phyloP scores from a whole-genome alignment of 208 protist species.

The Endotrypanum monterogeii region DNA sequence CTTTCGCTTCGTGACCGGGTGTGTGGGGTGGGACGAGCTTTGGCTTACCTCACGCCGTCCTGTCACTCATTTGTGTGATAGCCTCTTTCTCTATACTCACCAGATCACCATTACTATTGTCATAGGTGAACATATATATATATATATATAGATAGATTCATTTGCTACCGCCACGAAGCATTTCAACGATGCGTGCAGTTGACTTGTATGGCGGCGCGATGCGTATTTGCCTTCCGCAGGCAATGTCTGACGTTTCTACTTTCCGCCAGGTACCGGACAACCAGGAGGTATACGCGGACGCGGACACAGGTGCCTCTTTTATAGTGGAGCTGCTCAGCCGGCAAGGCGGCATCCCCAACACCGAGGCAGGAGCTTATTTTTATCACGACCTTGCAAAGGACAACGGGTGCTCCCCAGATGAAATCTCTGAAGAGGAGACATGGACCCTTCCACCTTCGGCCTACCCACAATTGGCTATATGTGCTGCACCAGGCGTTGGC shows the following conservation, averaged over 20 bases:
- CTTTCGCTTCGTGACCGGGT: not conserved
- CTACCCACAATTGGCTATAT: conserved; percentile 39
- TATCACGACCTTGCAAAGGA: conserved; percentile 65
- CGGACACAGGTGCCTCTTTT: conserved; percentile 51
- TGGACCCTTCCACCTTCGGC: conserved; percentile 20
- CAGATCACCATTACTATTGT: not conserved
- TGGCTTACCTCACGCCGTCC: no score
- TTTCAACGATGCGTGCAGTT: conserved; percentile 14
- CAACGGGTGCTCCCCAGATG: conserved; percentile 46
- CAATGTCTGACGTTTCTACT: conserved; percentile 59
- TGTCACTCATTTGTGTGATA: no score
- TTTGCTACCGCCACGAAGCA: not conserved
- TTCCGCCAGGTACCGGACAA: conserved; percentile 79
- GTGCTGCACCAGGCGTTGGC: not conserved
- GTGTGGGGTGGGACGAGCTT: no score
- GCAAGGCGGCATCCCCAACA: conserved; percentile 41
- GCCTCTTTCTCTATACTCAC: no score
- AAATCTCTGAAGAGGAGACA: conserved; percentile 4
- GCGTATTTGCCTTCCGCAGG: conserved; percentile 32
- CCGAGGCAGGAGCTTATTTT: conserved; percentile 55
- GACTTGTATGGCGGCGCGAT: conserved; percentile 82
- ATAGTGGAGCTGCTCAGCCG: conserved; percentile 77
- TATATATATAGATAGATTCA: no score
- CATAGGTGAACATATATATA: no score
- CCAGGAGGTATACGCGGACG: conserved; percentile 74